Conservation (phyloP, 805 yeast species). For the Naumovozyma dairenensis region DNA sequence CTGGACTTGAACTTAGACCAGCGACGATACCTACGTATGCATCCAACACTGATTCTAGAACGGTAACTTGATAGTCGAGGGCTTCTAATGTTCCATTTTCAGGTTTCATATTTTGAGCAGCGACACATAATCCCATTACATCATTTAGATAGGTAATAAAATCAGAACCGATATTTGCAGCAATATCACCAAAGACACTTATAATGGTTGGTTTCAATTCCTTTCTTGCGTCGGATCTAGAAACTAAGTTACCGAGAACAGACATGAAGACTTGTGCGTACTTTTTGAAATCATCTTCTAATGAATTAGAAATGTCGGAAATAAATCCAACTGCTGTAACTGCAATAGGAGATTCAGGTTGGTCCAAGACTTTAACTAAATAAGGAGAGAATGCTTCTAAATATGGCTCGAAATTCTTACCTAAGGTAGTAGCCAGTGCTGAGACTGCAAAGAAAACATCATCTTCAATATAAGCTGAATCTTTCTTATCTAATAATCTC, state of each 20-base stretch:
- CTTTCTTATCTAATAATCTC: conserved; percentile 51
- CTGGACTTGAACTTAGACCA: conserved; percentile 67
- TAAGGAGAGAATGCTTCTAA: conserved; percentile 78
- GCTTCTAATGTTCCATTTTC: conserved; percentile 66
- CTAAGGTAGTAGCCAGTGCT: conserved; percentile 77
- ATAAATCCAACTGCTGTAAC: conserved; percentile 89
- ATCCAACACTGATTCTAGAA: conserved; percentile 86
- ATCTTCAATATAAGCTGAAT: conserved; percentile 74
- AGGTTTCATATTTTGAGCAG: conserved; percentile 52
- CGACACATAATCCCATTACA: conserved; percentile 68
- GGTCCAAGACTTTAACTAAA: conserved; percentile 66
- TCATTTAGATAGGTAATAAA: conserved; percentile 70
- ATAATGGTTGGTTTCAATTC: conserved; percentile 81
- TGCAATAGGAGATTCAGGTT: conserved; percentile 75
- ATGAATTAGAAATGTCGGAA: conserved; percentile 86
- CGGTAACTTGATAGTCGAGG: conserved; percentile 58
- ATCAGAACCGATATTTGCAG: conserved; percentile 70
- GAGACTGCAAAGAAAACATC: conserved; percentile 89
- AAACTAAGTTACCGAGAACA: conserved; percentile 64
- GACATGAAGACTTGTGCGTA: conserved; percentile 78
- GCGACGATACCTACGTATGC: conserved; percentile 93
- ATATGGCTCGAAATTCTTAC: conserved; percentile 59
- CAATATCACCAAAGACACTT: conserved; percentile 93
- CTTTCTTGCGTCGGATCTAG: conserved; percentile 56
- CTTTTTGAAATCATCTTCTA: conserved; percentile 62